These are phyloP conservation scores for Penicillium occitanis DNA, from an alignment of 2,329 filamentous ascomycete species.

Conservation along the genomic window DNA sequence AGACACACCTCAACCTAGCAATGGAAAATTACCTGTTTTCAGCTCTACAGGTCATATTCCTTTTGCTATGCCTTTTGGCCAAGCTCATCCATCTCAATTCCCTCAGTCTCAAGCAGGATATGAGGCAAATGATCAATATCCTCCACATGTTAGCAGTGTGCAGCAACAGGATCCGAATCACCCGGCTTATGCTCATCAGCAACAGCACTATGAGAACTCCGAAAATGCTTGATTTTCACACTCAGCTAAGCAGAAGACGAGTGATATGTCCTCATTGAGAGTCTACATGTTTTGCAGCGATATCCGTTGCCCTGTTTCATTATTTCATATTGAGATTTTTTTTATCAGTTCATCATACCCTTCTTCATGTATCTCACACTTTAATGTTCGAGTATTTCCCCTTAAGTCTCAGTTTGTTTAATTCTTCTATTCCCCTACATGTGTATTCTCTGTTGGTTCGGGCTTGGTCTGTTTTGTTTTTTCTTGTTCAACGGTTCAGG, in stretches of 20 bases:
- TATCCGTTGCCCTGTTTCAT: not conserved
- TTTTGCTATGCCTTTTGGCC: slow-evolving; percentile 32
- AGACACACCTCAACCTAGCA: not conserved
- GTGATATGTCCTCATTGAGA: not conserved
- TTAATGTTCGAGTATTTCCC: not conserved
- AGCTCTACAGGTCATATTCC: slow-evolving; percentile 47
- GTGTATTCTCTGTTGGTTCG: not conserved
- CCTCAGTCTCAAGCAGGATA: not conserved
- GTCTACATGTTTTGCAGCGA: not conserved
- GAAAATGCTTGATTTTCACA: not conserved
- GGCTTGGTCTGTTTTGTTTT: not conserved
- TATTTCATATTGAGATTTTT: not conserved
- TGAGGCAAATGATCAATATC: not conserved
- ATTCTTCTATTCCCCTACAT: not conserved
- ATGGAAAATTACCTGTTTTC: slow-evolving; percentile 50
- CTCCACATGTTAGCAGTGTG: not conserved
- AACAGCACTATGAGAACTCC: not conserved
- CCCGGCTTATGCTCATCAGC: not conserved
- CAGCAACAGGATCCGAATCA: not conserved
- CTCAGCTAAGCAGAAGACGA: no score
- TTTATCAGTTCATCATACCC: not conserved
- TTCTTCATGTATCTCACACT: not conserved
- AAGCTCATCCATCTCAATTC: not conserved
- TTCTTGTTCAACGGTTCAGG: slow-evolving; percentile 10
- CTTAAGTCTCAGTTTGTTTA: not conserved